A percentile compares a stretch with the other conserved stretches of the same genome.
Conservation (phyloP, 31 red algal species). For the Bonnemaisonia californica region DNA sequence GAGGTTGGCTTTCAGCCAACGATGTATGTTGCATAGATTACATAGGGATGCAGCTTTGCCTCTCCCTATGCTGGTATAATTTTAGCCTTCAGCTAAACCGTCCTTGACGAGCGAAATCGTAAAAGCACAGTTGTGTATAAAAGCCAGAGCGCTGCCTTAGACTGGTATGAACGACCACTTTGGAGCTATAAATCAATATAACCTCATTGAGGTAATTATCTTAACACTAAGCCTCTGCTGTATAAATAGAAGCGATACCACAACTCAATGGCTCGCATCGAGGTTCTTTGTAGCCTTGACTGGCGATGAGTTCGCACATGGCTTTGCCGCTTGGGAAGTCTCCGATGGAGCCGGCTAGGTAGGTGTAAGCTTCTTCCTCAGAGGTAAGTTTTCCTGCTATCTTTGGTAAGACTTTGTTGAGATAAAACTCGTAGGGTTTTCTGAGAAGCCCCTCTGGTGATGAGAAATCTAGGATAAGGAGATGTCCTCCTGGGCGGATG, state of each 20-base stretch:
- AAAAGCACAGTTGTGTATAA: no score
- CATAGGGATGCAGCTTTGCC: no score
- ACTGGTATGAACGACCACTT: no score
- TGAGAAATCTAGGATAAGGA: conserved; percentile 11
- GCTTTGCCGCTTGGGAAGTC: conserved; percentile 9
- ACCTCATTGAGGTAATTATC: no score
- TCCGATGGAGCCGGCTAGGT: conserved; percentile 12
- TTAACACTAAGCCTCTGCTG: no score
- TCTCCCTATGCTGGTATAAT: no score
- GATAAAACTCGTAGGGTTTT: neutral
- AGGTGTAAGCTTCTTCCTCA: neutral
- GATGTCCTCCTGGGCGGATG: neutral
- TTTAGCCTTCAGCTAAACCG: no score
- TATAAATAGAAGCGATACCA: conserved; percentile 11
- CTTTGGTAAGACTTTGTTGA: conserved; percentile 12
- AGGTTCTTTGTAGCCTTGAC: neutral
- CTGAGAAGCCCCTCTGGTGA: neutral
- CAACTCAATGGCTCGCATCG: neutral
- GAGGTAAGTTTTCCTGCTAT: neutral
- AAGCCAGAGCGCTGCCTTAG: no score
- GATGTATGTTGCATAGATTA: no score
- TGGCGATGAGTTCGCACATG: neutral
- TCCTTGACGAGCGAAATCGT: no score
- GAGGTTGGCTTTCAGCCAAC: no score
- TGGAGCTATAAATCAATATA: no score